A percentile compares a stretch with the other conserved stretches of the same genome.
Conservation (phyloP, 179 eudicot species). For the Silene vulgaris region DNA sequence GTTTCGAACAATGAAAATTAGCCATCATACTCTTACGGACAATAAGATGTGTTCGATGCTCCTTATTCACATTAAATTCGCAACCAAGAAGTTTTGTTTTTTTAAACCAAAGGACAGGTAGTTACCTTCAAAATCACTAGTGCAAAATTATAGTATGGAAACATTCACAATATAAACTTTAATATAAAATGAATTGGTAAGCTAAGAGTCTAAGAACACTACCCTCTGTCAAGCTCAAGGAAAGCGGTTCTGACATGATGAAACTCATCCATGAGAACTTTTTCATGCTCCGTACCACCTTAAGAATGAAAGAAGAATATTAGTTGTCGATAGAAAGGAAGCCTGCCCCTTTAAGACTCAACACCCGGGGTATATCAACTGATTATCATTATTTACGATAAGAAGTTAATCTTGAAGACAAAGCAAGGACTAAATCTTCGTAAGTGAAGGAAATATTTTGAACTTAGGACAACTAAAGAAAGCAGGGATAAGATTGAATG, state of each 20-base stretch:
- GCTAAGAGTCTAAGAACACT: constrained; percentile 2
- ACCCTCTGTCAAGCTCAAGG: constrained; percentile 83
- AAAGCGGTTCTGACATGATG: constrained; percentile 84
- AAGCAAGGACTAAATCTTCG: background rate
- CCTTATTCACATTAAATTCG: no score
- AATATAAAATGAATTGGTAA: constrained; percentile 1
- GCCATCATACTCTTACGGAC: no score
- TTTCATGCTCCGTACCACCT: constrained; percentile 87
- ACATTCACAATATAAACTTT: no score
- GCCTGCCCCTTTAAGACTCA: background rate
- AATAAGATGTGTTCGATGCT: no score
- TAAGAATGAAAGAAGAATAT: constrained; percentile 20
- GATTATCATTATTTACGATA: background rate
- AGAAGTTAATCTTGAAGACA: background rate
- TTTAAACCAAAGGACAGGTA: background rate
- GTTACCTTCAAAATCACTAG: background rate
- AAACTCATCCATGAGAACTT: constrained; percentile 89
- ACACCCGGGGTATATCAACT: background rate
- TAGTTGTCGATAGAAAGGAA: background rate
- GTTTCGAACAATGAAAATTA: no score
- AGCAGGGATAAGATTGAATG: constrained; percentile 5
- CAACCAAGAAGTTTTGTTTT: background rate
- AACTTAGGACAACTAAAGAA: background rate
- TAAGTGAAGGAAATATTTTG: background rate
- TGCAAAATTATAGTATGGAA: background rate